Percentiles rank a stretch among this genome's conserved stretches.
phyloP scores from a whole-genome alignment of 140 eudicot species.

The Stevia rebaudiana region DNA sequence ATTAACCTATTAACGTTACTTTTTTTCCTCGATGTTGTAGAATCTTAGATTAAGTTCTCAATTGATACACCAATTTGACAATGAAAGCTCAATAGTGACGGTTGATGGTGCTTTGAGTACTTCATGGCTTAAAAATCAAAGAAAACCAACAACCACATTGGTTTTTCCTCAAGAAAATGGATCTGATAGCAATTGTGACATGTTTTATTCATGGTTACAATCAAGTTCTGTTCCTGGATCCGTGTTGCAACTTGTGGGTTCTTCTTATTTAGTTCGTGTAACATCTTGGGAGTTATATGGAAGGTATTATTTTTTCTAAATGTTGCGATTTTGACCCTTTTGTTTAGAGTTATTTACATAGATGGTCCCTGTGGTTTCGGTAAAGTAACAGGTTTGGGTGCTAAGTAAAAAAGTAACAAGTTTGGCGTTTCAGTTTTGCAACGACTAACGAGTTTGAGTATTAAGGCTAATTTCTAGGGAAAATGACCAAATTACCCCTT shows the following conservation, averaged over 20 bases:
- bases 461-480: too few species aligned
- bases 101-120: slow-evolving; percentile 82
- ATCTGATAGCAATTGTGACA: slow-evolving; percentile 30
- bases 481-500: too few species aligned
- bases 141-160: slow-evolving; percentile 47
- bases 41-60: slow-evolving; percentile 68
- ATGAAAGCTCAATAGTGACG: slow-evolving; percentile 49
- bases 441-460: too few species aligned
- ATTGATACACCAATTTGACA: slow-evolving; percentile 59
- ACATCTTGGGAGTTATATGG: slow-evolving; percentile 95
- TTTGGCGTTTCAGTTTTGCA: too few species aligned
- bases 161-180: slow-evolving; percentile 56
- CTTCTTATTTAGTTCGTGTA: slow-evolving; percentile 79
- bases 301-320: slow-evolving; percentile 42
- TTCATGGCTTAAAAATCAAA: slow-evolving; percentile 67
- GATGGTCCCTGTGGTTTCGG: too few species aligned
- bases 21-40: slow-evolving; percentile 33
- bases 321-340: not conserved
- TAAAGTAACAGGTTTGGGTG: too few species aligned
- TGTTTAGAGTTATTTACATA: too few species aligned
- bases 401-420: too few species aligned
- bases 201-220: slow-evolving; percentile 65
- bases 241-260: slow-evolving; percentile 72
- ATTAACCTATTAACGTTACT: slow-evolving; percentile 6
- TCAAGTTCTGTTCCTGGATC: slow-evolving; percentile 84